Evolutionary conservation across 805 yeast genomes (phyloP).

Genomic region (Diddensiella transvaalensis): DNA sequence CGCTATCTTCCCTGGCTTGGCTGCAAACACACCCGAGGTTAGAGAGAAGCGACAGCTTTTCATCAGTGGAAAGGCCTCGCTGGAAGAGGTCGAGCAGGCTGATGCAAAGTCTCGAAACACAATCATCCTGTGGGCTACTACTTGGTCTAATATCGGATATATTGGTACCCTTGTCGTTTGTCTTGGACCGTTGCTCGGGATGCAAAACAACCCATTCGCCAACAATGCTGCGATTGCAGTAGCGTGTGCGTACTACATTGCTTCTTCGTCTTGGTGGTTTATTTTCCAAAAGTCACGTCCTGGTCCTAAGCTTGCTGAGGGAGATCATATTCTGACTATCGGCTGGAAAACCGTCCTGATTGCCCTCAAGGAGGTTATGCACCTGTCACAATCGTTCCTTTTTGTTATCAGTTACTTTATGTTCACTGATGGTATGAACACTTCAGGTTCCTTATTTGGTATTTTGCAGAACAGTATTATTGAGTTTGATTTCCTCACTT

Average conservation of each 20-base stretch:
- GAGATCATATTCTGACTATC: slow-evolving; percentile 9
- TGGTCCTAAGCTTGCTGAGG: slow-evolving; percentile 13
- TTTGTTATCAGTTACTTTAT: slow-evolving; percentile 13
- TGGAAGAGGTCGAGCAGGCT: slow-evolving; percentile 14
- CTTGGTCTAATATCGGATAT: slow-evolving; percentile 13
- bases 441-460: slow-evolving; percentile 10
- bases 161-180: slow-evolving; percentile 16
- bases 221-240: slow-evolving; percentile 15
- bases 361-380: slow-evolving; percentile 10
- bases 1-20: slow-evolving; percentile 18
- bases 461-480: slow-evolving; percentile 16
- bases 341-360: slow-evolving; percentile 12
- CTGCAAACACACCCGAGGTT: slow-evolving; percentile 14
- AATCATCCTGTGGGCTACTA: slow-evolving; percentile 16
- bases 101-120: slow-evolving; percentile 16
- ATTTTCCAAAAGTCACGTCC: slow-evolving; percentile 13
- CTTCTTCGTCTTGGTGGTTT: slow-evolving; percentile 18
- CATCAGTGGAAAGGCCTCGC: slow-evolving; percentile 11
- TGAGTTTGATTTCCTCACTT: slow-evolving; percentile 14
- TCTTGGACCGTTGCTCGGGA: slow-evolving; percentile 11
- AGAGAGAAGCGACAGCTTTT: slow-evolving; percentile 13
- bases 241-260: slow-evolving; percentile 13
- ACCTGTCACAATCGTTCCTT: slow-evolving; percentile 13
- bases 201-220: slow-evolving; percentile 10
- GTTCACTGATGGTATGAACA: slow-evolving; percentile 16